Percentiles rank a stretch among this genome's conserved stretches.
Conservation (phyloP, 2,329 filamentous ascomycete genomes). For the Byssochlamys sp. region DNA sequence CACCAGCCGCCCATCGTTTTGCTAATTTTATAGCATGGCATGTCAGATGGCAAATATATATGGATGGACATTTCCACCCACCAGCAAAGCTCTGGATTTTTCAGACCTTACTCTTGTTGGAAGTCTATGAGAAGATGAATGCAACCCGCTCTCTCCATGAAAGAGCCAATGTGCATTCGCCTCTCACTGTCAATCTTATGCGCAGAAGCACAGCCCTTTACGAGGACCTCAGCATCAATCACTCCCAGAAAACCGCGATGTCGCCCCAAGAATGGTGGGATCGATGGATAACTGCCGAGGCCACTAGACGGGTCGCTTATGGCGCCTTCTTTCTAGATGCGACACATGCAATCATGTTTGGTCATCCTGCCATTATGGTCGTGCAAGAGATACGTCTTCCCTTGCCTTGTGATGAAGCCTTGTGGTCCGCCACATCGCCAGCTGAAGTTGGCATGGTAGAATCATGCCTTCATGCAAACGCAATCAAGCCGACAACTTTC, state of each 20-base stretch:
- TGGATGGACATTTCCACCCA: slow-evolving; percentile 80
- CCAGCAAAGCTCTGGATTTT: slow-evolving; percentile 95
- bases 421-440: slow-evolving; percentile 85
- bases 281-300: slow-evolving; percentile 88
- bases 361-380: slow-evolving; percentile 92
- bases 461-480: slow-evolving; percentile 66
- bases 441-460: slow-evolving; percentile 79
- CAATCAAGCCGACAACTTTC: slow-evolving; percentile 76
- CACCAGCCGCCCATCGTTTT: slow-evolving; percentile 65
- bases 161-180: slow-evolving; percentile 89
- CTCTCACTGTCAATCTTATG: slow-evolving; percentile 91
- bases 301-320: slow-evolving; percentile 80
- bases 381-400: slow-evolving; percentile 88
- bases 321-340: slow-evolving; percentile 92
- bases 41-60: slow-evolving; percentile 91
- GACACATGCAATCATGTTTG: slow-evolving; percentile 95
- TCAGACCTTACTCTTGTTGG: slow-evolving; percentile 76
- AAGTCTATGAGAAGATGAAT: slow-evolving; percentile 97
- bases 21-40: slow-evolving; percentile 89
- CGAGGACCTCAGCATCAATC: slow-evolving; percentile 76
- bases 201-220: slow-evolving; percentile 82
- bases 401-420: slow-evolving; percentile 79
- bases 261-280: slow-evolving; percentile 81
- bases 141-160: slow-evolving; percentile 86
- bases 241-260: slow-evolving; percentile 58